Evolutionary conservation across 352 stramenopile genomes (phyloP).

Genomic region (Pythium angustatum): DNA sequence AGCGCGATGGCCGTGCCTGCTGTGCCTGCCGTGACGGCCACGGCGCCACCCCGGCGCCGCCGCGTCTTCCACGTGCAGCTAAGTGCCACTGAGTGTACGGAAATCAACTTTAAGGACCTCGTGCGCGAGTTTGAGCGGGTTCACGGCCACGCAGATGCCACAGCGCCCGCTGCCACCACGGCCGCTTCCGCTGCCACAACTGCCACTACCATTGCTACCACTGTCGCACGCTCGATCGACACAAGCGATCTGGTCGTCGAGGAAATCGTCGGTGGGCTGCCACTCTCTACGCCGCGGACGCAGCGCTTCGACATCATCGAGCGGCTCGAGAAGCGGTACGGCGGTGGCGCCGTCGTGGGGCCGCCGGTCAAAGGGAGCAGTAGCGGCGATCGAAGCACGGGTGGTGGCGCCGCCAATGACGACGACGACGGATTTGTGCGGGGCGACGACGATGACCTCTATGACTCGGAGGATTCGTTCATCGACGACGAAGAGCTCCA

Average conservation of each 20-base stretch:
- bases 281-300: conserved; percentile 28
- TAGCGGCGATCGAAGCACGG: not conserved
- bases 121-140: conserved; percentile 29
- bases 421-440: conserved; percentile 34
- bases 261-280: conserved; percentile 11
- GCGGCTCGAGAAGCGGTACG: conserved; percentile 83
- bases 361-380: conserved; percentile 28
- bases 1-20: not conserved
- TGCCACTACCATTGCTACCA: not conserved
- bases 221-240: not conserved
- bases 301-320: conserved; percentile 88
- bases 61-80: conserved; percentile 58
- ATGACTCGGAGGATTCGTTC: conserved; percentile 89
- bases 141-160: not conserved
- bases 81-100: conserved; percentile 38
- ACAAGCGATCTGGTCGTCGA: conserved; percentile 1
- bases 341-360: conserved; percentile 62
- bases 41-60: conserved; percentile 10
- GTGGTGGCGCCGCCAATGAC: conserved; percentile 20
- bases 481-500: conserved; percentile 85
- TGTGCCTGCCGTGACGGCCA: not conserved
- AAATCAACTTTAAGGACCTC: conserved; percentile 80
- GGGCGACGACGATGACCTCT: conserved; percentile 81
- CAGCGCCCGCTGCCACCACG: not conserved
- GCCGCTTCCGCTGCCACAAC: not conserved